Evolutionary conservation across 176 grass and related monocot species (phyloP).

Genomic region (Dendrocalamus sinicus): DNA sequence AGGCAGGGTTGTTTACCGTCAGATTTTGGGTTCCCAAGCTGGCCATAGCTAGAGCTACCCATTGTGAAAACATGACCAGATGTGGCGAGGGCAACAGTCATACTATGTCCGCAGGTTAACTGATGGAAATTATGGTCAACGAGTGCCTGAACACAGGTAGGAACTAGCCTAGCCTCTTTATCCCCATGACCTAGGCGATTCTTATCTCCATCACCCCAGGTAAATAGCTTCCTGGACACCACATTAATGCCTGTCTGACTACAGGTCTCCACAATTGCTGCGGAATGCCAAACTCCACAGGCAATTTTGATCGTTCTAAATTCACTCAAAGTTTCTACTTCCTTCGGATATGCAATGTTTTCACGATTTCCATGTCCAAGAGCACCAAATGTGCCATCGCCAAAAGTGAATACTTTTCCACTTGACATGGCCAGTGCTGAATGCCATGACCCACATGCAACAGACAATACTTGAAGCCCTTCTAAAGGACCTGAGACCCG

Average conservation of each 20-base stretch:
- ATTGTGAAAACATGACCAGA: constrained; percentile 93
- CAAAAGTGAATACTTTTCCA: constrained; percentile 87
- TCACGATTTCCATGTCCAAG: constrained; percentile 87
- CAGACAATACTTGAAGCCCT: constrained; percentile 69
- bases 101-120: constrained; percentile 77
- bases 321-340: constrained; percentile 68
- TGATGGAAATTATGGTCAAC: constrained; percentile 88
- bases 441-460: constrained; percentile 96
- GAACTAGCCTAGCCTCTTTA: constrained; percentile 72
- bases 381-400: constrained; percentile 84
- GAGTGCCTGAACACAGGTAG: constrained; percentile 74
- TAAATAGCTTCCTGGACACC: constrained; percentile 77
- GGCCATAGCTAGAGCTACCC: constrained; percentile 78
- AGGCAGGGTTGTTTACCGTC: constrained; percentile 74
- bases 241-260: constrained; percentile 49
- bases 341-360: constrained; percentile 66
- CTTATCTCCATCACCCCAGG: constrained; percentile 94
- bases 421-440: constrained; percentile 68
- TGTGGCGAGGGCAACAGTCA: constrained; percentile 81
- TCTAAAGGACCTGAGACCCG: constrained; percentile 74
- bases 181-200: constrained; percentile 81
- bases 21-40: constrained; percentile 75
- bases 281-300: constrained; percentile 91
- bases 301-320: constrained; percentile 71
- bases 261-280: constrained; percentile 79